Base-by-base conservation (phyloP, 805 yeast species). In the Dipodascopsis uninucleata region DNA sequence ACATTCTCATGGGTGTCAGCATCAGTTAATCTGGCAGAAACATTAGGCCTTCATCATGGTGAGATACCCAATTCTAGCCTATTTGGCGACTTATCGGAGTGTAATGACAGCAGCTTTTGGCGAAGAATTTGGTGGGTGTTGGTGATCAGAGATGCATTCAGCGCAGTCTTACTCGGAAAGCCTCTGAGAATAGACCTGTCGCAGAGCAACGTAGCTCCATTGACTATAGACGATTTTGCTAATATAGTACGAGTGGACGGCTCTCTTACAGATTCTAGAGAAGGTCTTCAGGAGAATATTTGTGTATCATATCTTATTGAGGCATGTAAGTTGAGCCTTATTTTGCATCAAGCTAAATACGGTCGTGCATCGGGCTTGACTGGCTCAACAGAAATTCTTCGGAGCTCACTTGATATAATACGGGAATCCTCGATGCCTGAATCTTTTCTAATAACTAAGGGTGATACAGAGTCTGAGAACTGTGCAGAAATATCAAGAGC, bases 21-120 rank as follows among this genome's bases (percentile, higher is more conserved):
- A 10, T 46, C 55, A 12, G 53, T 51, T 1, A 47, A 40, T 35
- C 37, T 46, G 18, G 53, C 51, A 10, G 56, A 52, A 37, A 29
- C 51, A 1, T 36, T 52, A 3, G 56, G 56, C 9, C 34, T 45
- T 8, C 51, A 47, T 21, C 28, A 39, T 10, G 17, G 14, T 23
- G 17, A 9, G 21, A 18, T 31, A 10, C 17, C 17, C 10, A 23
- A 31, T n/a, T n/a, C 10, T 17, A n/a, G 5, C 25, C 14, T 1
- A 22, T 42, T 3, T 29, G 38, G 12, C 9, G 44, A 40, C 4
- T 24, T 48, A 8, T 32, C 50, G 7, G 42, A 24, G n/a, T n/a
- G n/a, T 5, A 39, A 44, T 14, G 52, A 44, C 14, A 28, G 45
- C 12, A 23, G 37, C 2, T n/a, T 35, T n/a, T 40, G 41, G 45